Conservation (phyloP, 768 basidiomycete genomes). For the Russula emetica region DNA sequence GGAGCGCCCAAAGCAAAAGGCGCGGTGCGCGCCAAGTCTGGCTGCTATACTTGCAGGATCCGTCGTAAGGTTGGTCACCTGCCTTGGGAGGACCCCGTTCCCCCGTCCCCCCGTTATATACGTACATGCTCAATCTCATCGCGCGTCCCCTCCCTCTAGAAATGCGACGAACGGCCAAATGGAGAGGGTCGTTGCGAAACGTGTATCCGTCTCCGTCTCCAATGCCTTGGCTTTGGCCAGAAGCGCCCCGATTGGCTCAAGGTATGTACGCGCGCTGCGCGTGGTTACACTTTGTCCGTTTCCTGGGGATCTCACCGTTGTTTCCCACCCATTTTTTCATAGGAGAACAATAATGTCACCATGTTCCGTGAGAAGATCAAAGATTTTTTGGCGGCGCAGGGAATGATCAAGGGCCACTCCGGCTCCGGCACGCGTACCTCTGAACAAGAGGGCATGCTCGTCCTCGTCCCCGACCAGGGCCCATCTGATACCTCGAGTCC, state of each 20-base stretch:
- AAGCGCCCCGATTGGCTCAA: conserved; percentile 84
- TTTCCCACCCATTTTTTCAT: conserved; percentile 14
- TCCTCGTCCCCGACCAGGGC: conserved; percentile 43
- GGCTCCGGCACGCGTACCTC: conserved; percentile 57
- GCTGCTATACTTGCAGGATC: conserved; percentile 85
- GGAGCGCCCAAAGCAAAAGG: conserved; percentile 73
- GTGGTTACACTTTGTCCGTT: conserved; percentile 2
- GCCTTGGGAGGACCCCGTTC: conserved; percentile 25
- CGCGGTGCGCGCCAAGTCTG: conserved; percentile 79
- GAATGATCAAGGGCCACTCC: conserved; percentile 88
- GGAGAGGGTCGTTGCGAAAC: conserved; percentile 63
- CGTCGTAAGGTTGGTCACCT: conserved; percentile 63
- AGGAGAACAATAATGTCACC: conserved; percentile 68
- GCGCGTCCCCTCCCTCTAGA: conserved; percentile 42
- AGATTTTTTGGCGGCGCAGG: conserved; percentile 70
- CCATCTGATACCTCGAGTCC: conserved; percentile 36
- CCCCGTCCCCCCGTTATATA: conserved; percentile 10
- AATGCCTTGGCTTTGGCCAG: conserved; percentile 80
- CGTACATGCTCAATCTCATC: not conserved
- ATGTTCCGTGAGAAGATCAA: conserved; percentile 77
- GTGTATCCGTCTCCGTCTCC: conserved; percentile 72
- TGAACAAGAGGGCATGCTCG: conserved; percentile 55
- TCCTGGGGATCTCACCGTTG: conserved; percentile 2
- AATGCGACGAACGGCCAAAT: conserved; percentile 76
- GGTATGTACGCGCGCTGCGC: conserved; percentile 48